Conservation (phyloP, 2,329 filamentous ascomycete genomes). For the Aureobasidium sp. region DNA sequence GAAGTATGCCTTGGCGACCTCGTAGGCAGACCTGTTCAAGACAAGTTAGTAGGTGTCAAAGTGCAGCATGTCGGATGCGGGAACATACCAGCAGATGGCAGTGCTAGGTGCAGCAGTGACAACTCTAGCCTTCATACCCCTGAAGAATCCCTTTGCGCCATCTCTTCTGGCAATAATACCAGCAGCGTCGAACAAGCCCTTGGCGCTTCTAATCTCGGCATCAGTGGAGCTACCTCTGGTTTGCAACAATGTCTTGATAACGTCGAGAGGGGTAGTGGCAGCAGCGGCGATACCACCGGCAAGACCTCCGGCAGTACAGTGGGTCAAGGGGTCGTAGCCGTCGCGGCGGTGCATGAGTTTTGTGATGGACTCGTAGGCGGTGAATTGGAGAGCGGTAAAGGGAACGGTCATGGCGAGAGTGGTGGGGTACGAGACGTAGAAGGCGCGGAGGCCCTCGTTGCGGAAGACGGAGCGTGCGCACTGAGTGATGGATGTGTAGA, state of each 20-base stretch:
- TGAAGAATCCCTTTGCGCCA: slow-evolving; percentile 81
- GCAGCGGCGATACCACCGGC: slow-evolving; percentile 91
- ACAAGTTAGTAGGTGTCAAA: slow-evolving; percentile 15
- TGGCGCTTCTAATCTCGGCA: slow-evolving; percentile 74
- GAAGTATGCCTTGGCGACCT: slow-evolving; percentile 62
- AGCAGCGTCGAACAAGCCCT: slow-evolving; percentile 70
- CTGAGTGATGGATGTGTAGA: slow-evolving; percentile 75
- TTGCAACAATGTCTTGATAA: slow-evolving; percentile 95
- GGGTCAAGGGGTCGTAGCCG: slow-evolving; percentile 84
- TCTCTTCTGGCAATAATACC: slow-evolving; percentile 75
- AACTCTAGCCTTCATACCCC: slow-evolving; percentile 81
- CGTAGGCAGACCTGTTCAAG: slow-evolving; percentile 51
- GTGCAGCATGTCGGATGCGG: background rate
- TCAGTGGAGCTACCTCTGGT: slow-evolving; percentile 80
- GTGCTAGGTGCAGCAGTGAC: slow-evolving; percentile 98
- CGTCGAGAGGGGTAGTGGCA: slow-evolving; percentile 90
- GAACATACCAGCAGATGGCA: slow-evolving; percentile 90
- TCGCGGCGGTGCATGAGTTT: slow-evolving; percentile 77
- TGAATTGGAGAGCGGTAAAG: slow-evolving; percentile 93
- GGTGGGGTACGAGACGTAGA: slow-evolving; percentile 97
- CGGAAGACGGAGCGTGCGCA: slow-evolving; percentile 84
- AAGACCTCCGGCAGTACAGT: slow-evolving; percentile 85
- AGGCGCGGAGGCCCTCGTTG: slow-evolving; percentile 79
- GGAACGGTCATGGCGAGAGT: slow-evolving; percentile 98
- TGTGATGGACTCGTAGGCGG: slow-evolving; percentile 93